Percentiles rank a stretch among this genome's conserved stretches.
Evolutionary conservation across 2,329 filamentous ascomycete species (phyloP).

Genomic region (Epichloe hybrida): DNA sequence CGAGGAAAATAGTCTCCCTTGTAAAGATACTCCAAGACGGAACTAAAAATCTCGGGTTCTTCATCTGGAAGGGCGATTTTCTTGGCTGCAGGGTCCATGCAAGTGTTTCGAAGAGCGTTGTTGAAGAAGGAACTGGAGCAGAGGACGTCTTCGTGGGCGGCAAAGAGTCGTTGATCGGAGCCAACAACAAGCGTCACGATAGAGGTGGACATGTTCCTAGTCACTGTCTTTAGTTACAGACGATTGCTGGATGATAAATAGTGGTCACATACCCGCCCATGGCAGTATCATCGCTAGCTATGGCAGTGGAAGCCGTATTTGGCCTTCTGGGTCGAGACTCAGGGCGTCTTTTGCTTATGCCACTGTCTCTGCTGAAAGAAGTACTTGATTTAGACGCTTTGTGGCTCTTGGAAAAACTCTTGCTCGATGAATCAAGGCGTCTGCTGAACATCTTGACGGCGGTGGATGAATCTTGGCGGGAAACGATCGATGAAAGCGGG

Average conservation of each 20-base stretch:
- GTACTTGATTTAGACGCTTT: conserved; percentile 36
- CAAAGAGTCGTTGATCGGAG: conserved; percentile 74
- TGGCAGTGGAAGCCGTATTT: conserved; percentile 30
- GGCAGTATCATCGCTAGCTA: conserved; percentile 23
- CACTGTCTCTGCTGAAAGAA: conserved; percentile 41
- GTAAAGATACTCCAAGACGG: conserved; percentile 81
- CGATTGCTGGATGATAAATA: neutral
- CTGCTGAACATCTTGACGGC: conserved; percentile 32
- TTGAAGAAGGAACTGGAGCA: conserved; percentile 64
- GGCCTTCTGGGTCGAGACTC: conserved; percentile 35
- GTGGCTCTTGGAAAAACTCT: conserved; percentile 40
- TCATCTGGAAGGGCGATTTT: conserved; percentile 72
- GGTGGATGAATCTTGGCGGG: neutral
- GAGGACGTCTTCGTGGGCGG: conserved; percentile 79
- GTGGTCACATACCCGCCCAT: conserved; percentile 29
- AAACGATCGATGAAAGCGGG: neutral
- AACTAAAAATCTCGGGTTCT: conserved; percentile 82
- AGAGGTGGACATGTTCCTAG: conserved; percentile 34
- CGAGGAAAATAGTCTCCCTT: conserved; percentile 88
- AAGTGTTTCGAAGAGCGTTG: conserved; percentile 21
- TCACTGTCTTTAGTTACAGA: neutral
- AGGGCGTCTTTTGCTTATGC: conserved; percentile 38
- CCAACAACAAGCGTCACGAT: conserved; percentile 74
- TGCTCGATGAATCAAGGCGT: conserved; percentile 31
- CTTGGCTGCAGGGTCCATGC: conserved; percentile 33